Evolutionary conservation across 2,329 filamentous ascomycete genomes (phyloP), one percentile per base, ranked within the genome.

Genomic region (Aspergillus sp.): DNA sequence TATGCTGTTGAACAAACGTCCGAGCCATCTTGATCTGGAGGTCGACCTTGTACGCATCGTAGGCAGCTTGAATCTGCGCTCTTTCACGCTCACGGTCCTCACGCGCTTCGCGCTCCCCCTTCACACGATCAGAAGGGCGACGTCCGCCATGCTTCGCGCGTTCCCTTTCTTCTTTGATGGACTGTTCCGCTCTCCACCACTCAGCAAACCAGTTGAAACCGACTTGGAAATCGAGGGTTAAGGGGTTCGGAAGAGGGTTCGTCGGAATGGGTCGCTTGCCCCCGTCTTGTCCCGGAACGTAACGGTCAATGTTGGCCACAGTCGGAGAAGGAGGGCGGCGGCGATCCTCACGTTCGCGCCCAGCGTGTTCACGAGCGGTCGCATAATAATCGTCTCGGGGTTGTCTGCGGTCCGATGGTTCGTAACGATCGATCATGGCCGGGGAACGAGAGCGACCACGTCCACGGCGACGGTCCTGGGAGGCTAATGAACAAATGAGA

Each of bases 1-100:
- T 96, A 73, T 99, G 94, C 62, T 91, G 88, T 46, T 87, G 84
- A 40, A 99, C 94, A 68, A 99, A 99, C 1, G 83, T 79, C 59
- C 91, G 86, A 0, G 94, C 92, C 87, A 96, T 93, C 60, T 82
- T 81, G 33, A 84, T 75, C 60, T 86, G 83, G 10, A 86, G 73
- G 53, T 85, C 83, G 61, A 82, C 80, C 66, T 87, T 87, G 74
- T 87, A 87, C 38, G 78, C 70, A 62, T 86, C 83, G 55, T 87
- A 87, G 3, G 83, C 83, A 19, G 78, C 77, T 55, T 87, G 84
- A 10, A 87, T 87, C 64, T 82, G 79, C 14, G 81, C 78, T 47
- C 82, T 73, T 65, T 87, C 83, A 52, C 81, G 82, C 14, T 84
- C 82, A 3, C 82, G 77, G 55, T 86, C 83, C 66, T 86, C 83